Base-by-base conservation (phyloP, 495 filamentous ascomycete species). In the Talaromyces liani region DNA sequence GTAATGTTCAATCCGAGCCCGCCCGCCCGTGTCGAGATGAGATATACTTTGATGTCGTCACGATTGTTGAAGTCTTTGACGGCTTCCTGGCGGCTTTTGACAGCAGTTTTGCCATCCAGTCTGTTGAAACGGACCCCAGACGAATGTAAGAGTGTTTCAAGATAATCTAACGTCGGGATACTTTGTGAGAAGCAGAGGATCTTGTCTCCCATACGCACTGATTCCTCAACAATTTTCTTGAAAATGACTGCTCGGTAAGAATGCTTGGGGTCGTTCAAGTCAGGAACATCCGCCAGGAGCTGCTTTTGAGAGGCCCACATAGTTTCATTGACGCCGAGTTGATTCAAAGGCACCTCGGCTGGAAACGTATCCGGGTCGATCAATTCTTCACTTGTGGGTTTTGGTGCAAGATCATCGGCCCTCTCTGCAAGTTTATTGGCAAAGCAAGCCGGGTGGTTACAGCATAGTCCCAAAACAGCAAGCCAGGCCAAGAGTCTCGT, bases 1-100 rank as follows among this genome's bases (percentile, higher is more conserved):
- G 76, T 79, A 33, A 98, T 85, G 66, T 98, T 98, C 62, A 97
- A 73, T 0, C 92, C 92, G 0, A 91, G 69, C 1, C 91, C 92
- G 16, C 92, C 92, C 20, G 93, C 90, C 61, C 71, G 82, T 2
- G 92, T 96, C 0, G 92, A 96, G 29, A 97, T 90, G 3, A 97
- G 78, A 66, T 89, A 91, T 1, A 96, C 74, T 63, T 81, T 64
- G 14, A 70, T 68, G 6, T 76, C 70, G n/a, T 63, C 63, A 0
- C 65, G 63, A 1, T 66, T 69, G 66, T 92, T 93, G 80, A 96
- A 96, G 0, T 70, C 66, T 64, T 89, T 91, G 3, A 84, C 82
- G 0, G 80, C 69, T 0, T 63, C 64, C 69, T 92, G 89, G 4
- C 93, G 83, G 9, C 71, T 75, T 0, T 67, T 51, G 47, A 86